Conservation (phyloP, 306 rosid species). For the Acacia acuminata region DNA sequence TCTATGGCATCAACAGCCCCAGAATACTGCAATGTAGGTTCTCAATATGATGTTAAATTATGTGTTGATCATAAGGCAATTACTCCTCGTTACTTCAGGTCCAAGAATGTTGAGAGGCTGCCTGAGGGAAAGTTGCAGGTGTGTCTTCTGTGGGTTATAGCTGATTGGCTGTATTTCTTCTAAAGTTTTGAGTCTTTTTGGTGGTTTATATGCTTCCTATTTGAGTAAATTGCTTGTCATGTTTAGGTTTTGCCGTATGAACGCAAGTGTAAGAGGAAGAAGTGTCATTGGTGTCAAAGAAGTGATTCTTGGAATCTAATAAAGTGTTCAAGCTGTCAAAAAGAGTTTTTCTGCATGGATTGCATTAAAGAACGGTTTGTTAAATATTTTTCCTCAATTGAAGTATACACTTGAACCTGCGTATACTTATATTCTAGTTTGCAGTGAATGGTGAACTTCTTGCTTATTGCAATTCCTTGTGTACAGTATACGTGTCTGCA, state of each 20-base stretch:
- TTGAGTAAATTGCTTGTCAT: constrained; percentile 3
- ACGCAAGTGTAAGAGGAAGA: constrained; percentile 58
- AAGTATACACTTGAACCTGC: constrained; percentile 13
- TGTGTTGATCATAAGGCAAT: constrained; percentile 43
- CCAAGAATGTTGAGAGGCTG: constrained; percentile 80
- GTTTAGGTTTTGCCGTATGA: constrained; percentile 56
- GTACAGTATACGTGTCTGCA: not conserved
- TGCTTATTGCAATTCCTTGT: constrained; percentile 21
- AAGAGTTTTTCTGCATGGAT: constrained; percentile 76
- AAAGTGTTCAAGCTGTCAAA: constrained; percentile 80
- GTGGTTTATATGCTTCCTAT: constrained; percentile 17
- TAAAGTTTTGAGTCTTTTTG: not conserved
- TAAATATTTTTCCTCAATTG: not conserved
- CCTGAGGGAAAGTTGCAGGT: constrained; percentile 69
- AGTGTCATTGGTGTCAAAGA: constrained; percentile 87
- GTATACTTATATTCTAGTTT: constrained; percentile 1
- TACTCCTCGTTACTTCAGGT: constrained; percentile 68
- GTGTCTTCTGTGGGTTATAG: constrained; percentile 14
- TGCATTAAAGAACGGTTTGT: constrained; percentile 88
- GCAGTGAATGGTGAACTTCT: constrained; percentile 14
- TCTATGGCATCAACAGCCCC: constrained; percentile 53
- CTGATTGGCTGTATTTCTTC: not conserved
- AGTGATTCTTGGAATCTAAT: constrained; percentile 64
- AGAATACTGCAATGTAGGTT: constrained; percentile 60
- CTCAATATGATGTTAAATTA: constrained; percentile 48